These are phyloP conservation scores for Asterophora parasitica DNA, from an alignment of 768 basidiomycete species.

Conservation along the genomic window DNA sequence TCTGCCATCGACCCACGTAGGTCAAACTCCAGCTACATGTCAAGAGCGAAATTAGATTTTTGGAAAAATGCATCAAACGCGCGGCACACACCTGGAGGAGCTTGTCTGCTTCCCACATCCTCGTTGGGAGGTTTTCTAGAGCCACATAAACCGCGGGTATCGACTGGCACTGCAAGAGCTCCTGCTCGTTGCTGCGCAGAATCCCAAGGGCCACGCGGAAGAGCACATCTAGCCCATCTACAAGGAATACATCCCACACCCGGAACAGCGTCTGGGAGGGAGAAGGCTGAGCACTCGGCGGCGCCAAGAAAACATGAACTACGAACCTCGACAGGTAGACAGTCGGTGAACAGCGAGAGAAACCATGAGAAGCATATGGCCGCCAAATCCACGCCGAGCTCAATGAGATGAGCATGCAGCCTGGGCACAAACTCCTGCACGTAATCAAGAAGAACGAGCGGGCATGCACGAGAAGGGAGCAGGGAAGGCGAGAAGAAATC, in stretches of 20 bases:
- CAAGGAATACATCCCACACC: slow-evolving; percentile 94
- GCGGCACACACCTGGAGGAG: slow-evolving; percentile 67
- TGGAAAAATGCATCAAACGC: not conserved
- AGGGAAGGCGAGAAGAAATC: slow-evolving; percentile 93
- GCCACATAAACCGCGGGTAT: slow-evolving; percentile 88
- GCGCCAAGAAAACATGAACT: not conserved
- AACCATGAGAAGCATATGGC: slow-evolving; percentile 99
- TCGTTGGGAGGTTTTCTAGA: slow-evolving; percentile 82
- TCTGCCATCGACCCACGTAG: slow-evolving; percentile 49
- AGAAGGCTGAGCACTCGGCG: slow-evolving; percentile 1
- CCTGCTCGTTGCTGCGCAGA: slow-evolving; percentile 75
- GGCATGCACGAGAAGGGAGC: slow-evolving; percentile 91
- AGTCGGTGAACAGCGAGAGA: slow-evolving; percentile 92
- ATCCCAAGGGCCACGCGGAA: slow-evolving; percentile 90
- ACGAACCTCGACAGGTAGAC: slow-evolving; percentile 85
- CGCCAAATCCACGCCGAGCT: slow-evolving; percentile 83
- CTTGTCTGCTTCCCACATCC: slow-evolving; percentile 92
- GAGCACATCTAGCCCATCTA: slow-evolving; percentile 87
- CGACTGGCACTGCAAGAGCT: slow-evolving; percentile 79
- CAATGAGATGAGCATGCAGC: slow-evolving; percentile 67
- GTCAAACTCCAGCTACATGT: slow-evolving; percentile 49
- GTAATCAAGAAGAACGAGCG: slow-evolving; percentile 84
- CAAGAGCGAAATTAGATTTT: not conserved
- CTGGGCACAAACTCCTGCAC: slow-evolving; percentile 75
- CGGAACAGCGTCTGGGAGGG: slow-evolving; percentile 76